These are phyloP conservation scores for Vaccinium vitisidaea DNA, from an alignment of 148 eudicot genomes.

Conservation along the genomic window DNA sequence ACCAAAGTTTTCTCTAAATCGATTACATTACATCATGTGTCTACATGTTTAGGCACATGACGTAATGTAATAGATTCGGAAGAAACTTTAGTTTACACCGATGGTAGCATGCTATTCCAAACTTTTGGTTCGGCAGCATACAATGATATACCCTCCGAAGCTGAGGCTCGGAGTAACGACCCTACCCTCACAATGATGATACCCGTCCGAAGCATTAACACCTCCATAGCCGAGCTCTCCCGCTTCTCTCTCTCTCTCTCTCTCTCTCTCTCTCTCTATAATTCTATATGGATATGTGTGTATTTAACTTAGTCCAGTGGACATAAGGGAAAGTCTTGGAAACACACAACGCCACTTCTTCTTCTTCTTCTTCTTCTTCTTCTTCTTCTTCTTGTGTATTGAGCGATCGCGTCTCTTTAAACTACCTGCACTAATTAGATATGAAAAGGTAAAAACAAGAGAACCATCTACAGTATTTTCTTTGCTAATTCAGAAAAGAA, in stretches of 20 bases:
- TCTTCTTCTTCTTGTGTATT: neutral
- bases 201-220: constrained; percentile 1
- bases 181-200: neutral
- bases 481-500: neutral
- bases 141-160: too few species aligned
- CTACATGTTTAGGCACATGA: too few species aligned
- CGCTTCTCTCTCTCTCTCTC: neutral
- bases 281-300: neutral
- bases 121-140: neutral
- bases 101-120: neutral
- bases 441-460: constrained; percentile 22
- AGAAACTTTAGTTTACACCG: too few species aligned
- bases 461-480: neutral
- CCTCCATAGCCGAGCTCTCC: neutral
- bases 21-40: too few species aligned
- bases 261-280: neutral
- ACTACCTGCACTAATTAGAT: neutral
- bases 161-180: too few species aligned
- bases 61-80: too few species aligned
- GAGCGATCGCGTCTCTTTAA: neutral
- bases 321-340: constrained; percentile 11
- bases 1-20: too few species aligned
- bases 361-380: neutral
- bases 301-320: constrained; percentile 10
- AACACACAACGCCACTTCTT: constrained; percentile 13